These are phyloP conservation scores for Solanum appendiculatum DNA, from an alignment of 257 asterid species.

Conservation along the genomic window DNA sequence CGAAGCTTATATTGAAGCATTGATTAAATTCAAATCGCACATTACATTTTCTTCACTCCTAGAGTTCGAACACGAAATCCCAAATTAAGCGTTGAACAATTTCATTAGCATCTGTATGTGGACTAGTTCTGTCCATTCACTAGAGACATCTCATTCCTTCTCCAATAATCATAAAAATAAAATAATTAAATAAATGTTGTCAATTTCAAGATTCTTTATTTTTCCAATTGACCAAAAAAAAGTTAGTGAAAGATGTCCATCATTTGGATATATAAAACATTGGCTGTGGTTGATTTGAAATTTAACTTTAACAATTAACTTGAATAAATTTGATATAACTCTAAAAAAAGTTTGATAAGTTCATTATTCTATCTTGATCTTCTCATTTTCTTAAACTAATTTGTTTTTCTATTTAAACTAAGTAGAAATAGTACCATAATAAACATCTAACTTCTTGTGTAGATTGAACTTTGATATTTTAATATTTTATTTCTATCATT, in stretches of 20 bases:
- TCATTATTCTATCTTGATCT: not conserved
- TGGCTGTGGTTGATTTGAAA: not conserved
- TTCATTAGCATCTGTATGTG: not conserved
- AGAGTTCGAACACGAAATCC: too few species aligned
- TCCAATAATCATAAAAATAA: not conserved
- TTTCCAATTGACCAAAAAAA: not conserved
- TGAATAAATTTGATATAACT: too few species aligned
- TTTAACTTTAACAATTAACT: too few species aligned
- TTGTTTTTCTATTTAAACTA: not conserved
- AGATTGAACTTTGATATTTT: too few species aligned
- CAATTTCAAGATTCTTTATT: not conserved
- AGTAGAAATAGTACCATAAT: not conserved
- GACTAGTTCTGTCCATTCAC: not conserved
- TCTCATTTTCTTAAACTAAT: not conserved
- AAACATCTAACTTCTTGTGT: too few species aligned
- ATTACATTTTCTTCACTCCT: too few species aligned
- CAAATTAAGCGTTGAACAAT: too few species aligned
- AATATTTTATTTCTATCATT: too few species aligned
- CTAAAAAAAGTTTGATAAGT: not conserved
- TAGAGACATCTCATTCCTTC: not conserved
- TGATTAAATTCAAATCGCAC: too few species aligned
- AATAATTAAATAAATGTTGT: not conserved
- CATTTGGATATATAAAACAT: not conserved
- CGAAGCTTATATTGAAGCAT: too few species aligned
- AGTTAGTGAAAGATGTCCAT: not conserved